Percentiles rank a stretch among this genome's conserved stretches.
Evolutionary conservation across 2,329 filamentous ascomycete genomes (phyloP).

Genomic region (Aspergillus alliaceus): DNA sequence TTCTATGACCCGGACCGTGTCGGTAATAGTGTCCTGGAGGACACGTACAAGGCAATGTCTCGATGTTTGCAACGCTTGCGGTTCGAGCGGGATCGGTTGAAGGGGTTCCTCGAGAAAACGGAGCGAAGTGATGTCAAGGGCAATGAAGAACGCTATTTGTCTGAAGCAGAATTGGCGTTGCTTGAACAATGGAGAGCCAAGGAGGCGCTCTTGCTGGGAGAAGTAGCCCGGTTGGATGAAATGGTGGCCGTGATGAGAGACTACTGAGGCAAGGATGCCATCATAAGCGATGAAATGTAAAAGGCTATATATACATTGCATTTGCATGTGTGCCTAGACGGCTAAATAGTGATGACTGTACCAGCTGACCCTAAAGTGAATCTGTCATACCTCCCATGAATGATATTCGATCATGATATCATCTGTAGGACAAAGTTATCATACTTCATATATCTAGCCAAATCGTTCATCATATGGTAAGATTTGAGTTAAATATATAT

Average conservation of each 20-base stretch:
- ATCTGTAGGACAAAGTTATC: background rate
- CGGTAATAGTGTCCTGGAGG: slow-evolving; percentile 69
- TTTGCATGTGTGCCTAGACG: background rate
- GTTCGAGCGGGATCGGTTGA: slow-evolving; percentile 70
- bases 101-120: slow-evolving; percentile 74
- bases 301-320: background rate
- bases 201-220: slow-evolving; percentile 71
- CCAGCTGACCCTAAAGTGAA: background rate
- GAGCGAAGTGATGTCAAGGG: slow-evolving; percentile 84
- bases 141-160: slow-evolving; percentile 77
- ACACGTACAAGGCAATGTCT: slow-evolving; percentile 86
- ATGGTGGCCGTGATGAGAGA: slow-evolving; percentile 81
- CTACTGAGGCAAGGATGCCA: slow-evolving; percentile 51
- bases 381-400: background rate
- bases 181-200: slow-evolving; percentile 63
- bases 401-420: background rate
- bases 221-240: slow-evolving; percentile 80
- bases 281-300: slow-evolving; percentile 4
- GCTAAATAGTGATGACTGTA: background rate
- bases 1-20: slow-evolving; percentile 80
- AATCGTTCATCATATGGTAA: too few relatives aligned
- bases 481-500: too few relatives aligned
- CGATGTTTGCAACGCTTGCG: slow-evolving; percentile 78
- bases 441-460: background rate
- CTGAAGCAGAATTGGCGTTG: slow-evolving; percentile 68